Conservation (phyloP, 2,329 filamentous ascomycete species). For the Alternaria panax region DNA sequence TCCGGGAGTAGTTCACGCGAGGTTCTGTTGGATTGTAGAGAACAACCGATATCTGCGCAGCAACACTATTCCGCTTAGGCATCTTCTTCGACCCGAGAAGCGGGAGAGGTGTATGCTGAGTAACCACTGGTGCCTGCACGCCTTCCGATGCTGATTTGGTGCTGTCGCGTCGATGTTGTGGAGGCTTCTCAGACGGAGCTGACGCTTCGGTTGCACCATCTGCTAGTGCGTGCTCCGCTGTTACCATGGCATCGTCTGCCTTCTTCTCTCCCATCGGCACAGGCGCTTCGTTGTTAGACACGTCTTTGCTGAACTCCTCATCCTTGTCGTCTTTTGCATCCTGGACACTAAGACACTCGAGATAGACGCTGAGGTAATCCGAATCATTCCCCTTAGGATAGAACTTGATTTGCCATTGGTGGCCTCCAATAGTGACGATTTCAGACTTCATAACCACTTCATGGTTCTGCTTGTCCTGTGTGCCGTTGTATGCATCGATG, state of each 20-base stretch:
- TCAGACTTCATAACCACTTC: constrained; percentile 66
- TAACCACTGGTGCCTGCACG: constrained; percentile 15
- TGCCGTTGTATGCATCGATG: constrained; percentile 66
- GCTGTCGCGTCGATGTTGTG: constrained; percentile 5
- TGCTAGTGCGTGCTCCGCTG: not conserved
- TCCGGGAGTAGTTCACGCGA: constrained; percentile 63
- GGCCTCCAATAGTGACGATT: constrained; percentile 63
- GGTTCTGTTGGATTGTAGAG: constrained; percentile 70
- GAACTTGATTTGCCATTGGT: constrained; percentile 72
- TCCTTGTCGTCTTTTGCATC: constrained; percentile 21
- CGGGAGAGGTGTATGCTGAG: constrained; percentile 48
- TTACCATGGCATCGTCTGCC: not conserved
- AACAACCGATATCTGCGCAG: constrained; percentile 68
- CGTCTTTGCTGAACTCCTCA: constrained; percentile 5
- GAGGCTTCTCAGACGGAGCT: not conserved
- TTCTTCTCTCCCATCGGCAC: not conserved
- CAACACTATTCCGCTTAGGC: constrained; percentile 54
- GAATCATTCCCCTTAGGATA: constrained; percentile 68
- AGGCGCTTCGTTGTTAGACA: not conserved
- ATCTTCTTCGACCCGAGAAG: constrained; percentile 42
- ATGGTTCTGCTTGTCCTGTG: constrained; percentile 65
- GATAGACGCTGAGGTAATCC: constrained; percentile 65
- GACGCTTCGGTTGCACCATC: not conserved
- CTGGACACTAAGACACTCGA: constrained; percentile 65
- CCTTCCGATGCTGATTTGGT: constrained; percentile 5